Evolutionary conservation across 148 eudicot species (phyloP), one percentile per base, ranked within the genome.

Genomic region (Beta vulgaris): DNA sequence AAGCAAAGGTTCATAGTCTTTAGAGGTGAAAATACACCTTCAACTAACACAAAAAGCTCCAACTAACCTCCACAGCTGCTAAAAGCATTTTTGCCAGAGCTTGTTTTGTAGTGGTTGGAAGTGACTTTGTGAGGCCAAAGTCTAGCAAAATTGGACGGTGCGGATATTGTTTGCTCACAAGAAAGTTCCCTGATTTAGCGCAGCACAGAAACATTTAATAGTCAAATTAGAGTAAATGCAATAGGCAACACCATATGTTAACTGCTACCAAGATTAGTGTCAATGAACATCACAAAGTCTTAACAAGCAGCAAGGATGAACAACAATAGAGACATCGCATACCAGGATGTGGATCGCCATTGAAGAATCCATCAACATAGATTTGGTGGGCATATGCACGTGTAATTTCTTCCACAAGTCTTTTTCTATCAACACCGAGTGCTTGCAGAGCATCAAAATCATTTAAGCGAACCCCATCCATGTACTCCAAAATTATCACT

Each of bases 271-370:
- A 25, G 15, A 0, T 12, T 13, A 42, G 55, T 18, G 44, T 28
- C 19, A 49, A 69, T 43, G 26, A 55, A 63, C 49, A 43, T n/a
- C 60, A 39, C 51, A 43, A 71, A 39, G 13, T 29, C 63, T 46
- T 19, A 59, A 48, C 29, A 48, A 19, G 40, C 69, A 34, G 51
- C 26, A 36, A 63, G 23, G 76, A 61, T 7, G 73, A 61, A 66
- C 25, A 65, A 46, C 40, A 59, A 31, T 44, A 55, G 69, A 55
- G 34, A 60, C 12, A 13, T n/a, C 43, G 40, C 43, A 53, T 88
- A 93, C 98, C 98, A 74, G 99, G 99, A 82, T 95, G 99, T 77
- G 99, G 99, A 79, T 95, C 99, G 7, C 99, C 99, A 78, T 95
- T 95, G 79, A 95, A 95, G 77, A 95, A 88, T 40, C 99, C 99